Base-by-base conservation (phyloP, 306 rosid genomes). In the Urtica urens region DNA sequence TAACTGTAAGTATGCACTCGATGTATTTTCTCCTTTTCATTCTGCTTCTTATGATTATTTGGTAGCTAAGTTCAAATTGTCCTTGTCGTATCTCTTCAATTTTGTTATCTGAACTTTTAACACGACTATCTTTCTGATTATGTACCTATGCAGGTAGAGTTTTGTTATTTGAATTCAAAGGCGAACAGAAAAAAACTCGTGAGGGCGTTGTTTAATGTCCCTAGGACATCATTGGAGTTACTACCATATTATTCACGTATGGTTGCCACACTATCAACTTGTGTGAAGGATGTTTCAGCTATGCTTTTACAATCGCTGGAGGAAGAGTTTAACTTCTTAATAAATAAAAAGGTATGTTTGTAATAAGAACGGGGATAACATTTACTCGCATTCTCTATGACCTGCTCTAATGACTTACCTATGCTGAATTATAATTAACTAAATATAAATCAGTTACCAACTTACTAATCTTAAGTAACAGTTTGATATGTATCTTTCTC, bases 121-220 rank as follows among this genome's bases (percentile, higher is more conserved):
- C 26, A 7, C 63, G 58, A 55, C 60, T 49, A 48, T 57, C 23
- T 55, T 50, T 21, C 48, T 51, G 2, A 16, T 48, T 35, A 46
- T 59, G 39, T 35, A 43, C 46, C 29, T 51, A 55, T 57, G 59
- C 71, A 92, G 99, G 99, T 92, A 7, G 99, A 92, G 69, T 92
- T 92, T 65, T 92, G 99, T 65, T 92, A 92, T 72, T 72, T 92
- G 69, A 85, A 92, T 70, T 85, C 99, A 44, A 92, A 92, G 70
- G 72, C 92, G 18, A 81, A 63, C 66, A 76, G 99, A 34, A 92
- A 92, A 67, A 92, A 86, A 72, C 99, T 92, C 46, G 99, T 67
- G 39, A 75, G 94, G 80, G 93, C 94, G 58, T 61, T 85, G 83
- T 92, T 92, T 67, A 85, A 66, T 73, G 96, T 92, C 51, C 99